Base-by-base conservation (phyloP, 495 filamentous ascomycete genomes). In the Penicillium samsonianum region DNA sequence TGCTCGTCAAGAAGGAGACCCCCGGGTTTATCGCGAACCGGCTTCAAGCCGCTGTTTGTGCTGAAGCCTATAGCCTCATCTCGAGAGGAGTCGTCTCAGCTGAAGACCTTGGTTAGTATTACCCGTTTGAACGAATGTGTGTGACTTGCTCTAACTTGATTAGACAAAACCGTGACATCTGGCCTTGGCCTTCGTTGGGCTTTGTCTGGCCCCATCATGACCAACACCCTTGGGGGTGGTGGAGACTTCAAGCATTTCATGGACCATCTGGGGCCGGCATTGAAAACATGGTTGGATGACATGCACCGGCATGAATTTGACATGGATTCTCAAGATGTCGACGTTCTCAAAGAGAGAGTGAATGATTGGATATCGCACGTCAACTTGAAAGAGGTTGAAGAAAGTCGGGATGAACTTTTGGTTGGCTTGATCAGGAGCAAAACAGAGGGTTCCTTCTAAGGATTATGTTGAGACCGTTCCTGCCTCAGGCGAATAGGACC, bases 201-300 rank as follows among this genome's bases (percentile, higher is more conserved):
- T 0, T 63, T 81, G n/a, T 67, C 69, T 12, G 78, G 80, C 0
- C 77, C 78, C 1, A 77, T 82, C 49, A 77, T 72, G 56, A 75
- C 75, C 22, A 81, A 82, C 61, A 68, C 73, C 48, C 73, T 79
- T 17, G 79, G 77, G 16, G 80, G 80, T 19, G 78, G 79, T 26
- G 67, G 67, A 12, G 65, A 22, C 25, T 63, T 63, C 47, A 26
- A 10, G 1, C 61, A 63, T 56, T 63, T 65, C 28, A 59, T 65
- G 41, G 48, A 61, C 5, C 62, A 65, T 14, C 26, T 65, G 14
- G 58, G 58, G 1, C 62, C 58, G 25, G 62, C 62, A 11, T 30
- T 58, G 33, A 52, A 59, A 22, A 23, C 41, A 1, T 61, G 62
- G 62, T 22, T 58, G 19, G 58, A 57, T 46, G 58, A 65, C 6